Conservation (phyloP, 228 moss, liverwort and hornwort genomes). For the Sphagnum magellanicum region DNA sequence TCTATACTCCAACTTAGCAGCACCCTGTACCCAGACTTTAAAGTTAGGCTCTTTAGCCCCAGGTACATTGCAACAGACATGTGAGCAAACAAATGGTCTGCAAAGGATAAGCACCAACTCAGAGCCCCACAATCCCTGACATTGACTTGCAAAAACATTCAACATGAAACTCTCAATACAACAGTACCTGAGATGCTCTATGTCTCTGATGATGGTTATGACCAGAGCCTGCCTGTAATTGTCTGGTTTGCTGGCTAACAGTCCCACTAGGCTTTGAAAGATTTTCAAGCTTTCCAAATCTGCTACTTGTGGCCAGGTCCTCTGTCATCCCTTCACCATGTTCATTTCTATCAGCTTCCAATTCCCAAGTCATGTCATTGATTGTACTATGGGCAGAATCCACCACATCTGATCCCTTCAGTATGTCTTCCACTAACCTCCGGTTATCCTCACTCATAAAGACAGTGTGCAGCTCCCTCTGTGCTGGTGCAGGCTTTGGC, state of each 20-base stretch:
- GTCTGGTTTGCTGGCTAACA: background rate
- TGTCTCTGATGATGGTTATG: conserved; percentile 4
- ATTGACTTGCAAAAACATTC: too few relatives aligned
- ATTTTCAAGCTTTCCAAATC: background rate
- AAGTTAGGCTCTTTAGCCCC: too few relatives aligned
- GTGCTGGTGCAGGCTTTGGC: conserved; percentile 44
- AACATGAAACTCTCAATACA: too few relatives aligned
- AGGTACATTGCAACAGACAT: too few relatives aligned
- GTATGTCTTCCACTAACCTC: conserved; percentile 72
- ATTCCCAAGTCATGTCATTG: conserved; percentile 3
- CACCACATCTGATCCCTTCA: conserved; percentile 31
- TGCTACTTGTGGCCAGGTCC: conserved; percentile 12
- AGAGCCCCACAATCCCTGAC: too few relatives aligned
- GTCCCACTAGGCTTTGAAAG: background rate
- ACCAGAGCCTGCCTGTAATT: too few relatives aligned
- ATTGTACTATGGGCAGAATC: conserved; percentile 5
- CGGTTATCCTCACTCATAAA: conserved; percentile 85
- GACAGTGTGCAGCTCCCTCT: conserved; percentile 66
- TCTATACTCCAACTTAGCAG: conserved; percentile 2
- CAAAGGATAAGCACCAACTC: too few relatives aligned
- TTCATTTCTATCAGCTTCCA: conserved; percentile 6
- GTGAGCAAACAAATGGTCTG: too few relatives aligned
- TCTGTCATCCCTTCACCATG: conserved; percentile 10
- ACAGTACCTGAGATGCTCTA: conserved; percentile 9
- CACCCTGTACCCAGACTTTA: conserved; percentile 4